Conservation (phyloP, 2,329 filamentous ascomycete genomes). For the Apiospora aurea region DNA sequence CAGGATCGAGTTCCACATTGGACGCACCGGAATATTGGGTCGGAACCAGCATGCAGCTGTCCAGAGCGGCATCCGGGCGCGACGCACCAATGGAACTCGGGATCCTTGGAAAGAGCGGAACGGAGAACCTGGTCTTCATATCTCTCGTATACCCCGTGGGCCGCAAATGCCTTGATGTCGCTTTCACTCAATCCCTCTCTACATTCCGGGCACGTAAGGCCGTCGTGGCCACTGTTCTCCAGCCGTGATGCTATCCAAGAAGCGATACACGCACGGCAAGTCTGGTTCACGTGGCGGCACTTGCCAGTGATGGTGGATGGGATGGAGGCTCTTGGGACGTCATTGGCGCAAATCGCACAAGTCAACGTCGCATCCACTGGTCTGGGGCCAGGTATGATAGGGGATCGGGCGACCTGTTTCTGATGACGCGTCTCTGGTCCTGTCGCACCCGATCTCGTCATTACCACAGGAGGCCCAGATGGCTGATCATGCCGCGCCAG, state of each 20-base stretch:
- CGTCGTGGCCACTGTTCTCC: too few relatives aligned
- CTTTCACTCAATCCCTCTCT: too few relatives aligned
- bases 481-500: too few relatives aligned
- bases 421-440: background rate
- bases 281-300: background rate
- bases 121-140: too few relatives aligned
- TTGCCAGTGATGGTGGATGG: constrained; percentile 1
- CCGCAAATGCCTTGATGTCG: too few relatives aligned
- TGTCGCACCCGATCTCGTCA: background rate
- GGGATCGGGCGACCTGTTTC: background rate
- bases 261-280: background rate
- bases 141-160: too few relatives aligned
- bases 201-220: too few relatives aligned
- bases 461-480: background rate
- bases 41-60: too few relatives aligned
- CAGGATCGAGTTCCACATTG: background rate
- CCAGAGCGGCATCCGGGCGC: too few relatives aligned
- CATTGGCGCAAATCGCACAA: constrained; percentile 4
- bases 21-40: background rate
- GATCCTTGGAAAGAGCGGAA: too few relatives aligned
- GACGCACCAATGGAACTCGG: too few relatives aligned
- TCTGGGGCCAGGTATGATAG: background rate
- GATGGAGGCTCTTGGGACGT: background rate
- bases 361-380: constrained; percentile 1
- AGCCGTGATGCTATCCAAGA: too few relatives aligned